These are phyloP conservation scores for Calonectria hongkongensis DNA, from an alignment of 2,329 filamentous ascomycete genomes.

Conservation along the genomic window DNA sequence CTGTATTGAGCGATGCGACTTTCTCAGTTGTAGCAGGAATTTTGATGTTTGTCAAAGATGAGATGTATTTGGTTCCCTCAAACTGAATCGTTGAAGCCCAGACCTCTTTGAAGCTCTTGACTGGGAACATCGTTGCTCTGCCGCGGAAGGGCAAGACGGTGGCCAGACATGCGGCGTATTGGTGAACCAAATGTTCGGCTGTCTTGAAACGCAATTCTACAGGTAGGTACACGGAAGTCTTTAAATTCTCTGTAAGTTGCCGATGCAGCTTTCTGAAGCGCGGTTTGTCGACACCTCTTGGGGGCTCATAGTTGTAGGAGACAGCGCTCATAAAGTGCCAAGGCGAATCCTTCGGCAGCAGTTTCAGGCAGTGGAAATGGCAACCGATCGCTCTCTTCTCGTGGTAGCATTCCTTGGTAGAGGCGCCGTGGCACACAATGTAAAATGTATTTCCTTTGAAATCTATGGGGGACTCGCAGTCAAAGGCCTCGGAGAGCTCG, in stretches of 20 bases:
- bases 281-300: neutral
- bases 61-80: conserved; percentile 10
- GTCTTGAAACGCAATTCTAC: conserved; percentile 7
- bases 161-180: conserved; percentile 2
- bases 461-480: neutral
- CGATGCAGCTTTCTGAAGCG: neutral
- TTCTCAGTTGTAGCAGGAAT: neutral
- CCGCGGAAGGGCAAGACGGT: neutral
- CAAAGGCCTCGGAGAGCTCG: conserved; percentile 1
- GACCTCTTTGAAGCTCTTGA: neutral
- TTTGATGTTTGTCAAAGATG: neutral
- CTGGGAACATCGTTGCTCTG: too few species aligned
- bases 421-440: neutral
- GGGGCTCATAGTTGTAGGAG: conserved; percentile 7
- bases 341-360: neutral
- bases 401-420: neutral
- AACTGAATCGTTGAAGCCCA: conserved; percentile 1
- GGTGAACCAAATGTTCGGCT: neutral
- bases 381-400: conserved; percentile 4
- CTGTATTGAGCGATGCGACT: neutral
- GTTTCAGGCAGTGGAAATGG: conserved; percentile 8
- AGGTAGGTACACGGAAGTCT: neutral
- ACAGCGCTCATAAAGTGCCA: conserved; percentile 1
- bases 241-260: neutral
- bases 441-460: conserved; percentile 19